Base-by-base conservation (phyloP, 2,329 filamentous ascomycete genomes). In the Phoma herbarum region DNA sequence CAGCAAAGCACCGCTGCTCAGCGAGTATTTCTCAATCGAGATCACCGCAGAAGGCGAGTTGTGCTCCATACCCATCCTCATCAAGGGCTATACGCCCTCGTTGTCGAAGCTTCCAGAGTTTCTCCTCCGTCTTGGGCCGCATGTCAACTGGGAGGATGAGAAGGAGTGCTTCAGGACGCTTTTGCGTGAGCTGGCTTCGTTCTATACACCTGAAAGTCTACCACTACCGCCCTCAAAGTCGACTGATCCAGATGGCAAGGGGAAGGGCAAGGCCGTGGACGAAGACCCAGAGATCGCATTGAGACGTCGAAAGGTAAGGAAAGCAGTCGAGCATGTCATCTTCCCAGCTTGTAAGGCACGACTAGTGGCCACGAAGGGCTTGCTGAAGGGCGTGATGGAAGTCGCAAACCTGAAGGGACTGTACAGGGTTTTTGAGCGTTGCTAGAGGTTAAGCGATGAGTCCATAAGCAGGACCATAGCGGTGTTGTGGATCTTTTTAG, bases 371-470 rank as follows among this genome's bases (percentile, higher is more conserved):
- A 97, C 95, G 9, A 89, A 86, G 64, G 83, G 85, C 5, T 79
- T 98, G 69, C 86, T 96, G 78, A 86, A 88, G 49, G 90, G 88
- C 0, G 87, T 97, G 11, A 80, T 96, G 45, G 94, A 99, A 77
- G 87, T 97, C 47, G 94, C 95, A 2, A 92, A 96, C 79, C 77
- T 98, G 59, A 98, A 97, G 77, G 93, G 93, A 0, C 75, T 99
- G 57, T 99, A 99, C 77, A 83, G 91, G 44, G 93, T 98, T 2
- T 99, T 99, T 82, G 95, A 99, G 79, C 83, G 95, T 53, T 98
- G 95, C 76, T 98, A 44, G 52, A 23, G 14, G 9, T 29, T 5
- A 9, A 5, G 14, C 11, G 16, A 35, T 2, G 16, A 16, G 3
- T 35, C 8, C 31, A n/a, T 35, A 18, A 35, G 31, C 16, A 35